Evolutionary conservation across 768 basidiomycete genomes (phyloP).

Genomic region (Cantharellus anzutake): DNA sequence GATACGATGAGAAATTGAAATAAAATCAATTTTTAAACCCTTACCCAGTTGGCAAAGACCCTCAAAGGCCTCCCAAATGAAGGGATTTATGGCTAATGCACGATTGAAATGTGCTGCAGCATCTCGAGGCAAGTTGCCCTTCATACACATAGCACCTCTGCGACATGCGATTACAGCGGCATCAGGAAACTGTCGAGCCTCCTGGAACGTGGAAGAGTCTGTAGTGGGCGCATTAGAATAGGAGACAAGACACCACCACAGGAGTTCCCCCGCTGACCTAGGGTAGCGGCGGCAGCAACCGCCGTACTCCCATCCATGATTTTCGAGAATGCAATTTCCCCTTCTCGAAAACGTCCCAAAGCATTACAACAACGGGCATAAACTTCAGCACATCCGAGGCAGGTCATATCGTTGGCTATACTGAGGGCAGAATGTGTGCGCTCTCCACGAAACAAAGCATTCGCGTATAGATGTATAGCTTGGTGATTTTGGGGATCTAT

Average conservation of each 20-base stretch:
- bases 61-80: constrained; percentile 87
- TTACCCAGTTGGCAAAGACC: constrained; percentile 64
- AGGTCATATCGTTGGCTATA: constrained; percentile 47
- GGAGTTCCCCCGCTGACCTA: background rate
- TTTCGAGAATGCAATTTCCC: constrained; percentile 17
- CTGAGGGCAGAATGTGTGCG: constrained; percentile 59
- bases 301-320: constrained; percentile 18
- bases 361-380: constrained; percentile 55
- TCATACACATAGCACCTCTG: constrained; percentile 55
- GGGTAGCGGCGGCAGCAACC: constrained; percentile 11
- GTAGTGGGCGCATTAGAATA: background rate
- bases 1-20: background rate
- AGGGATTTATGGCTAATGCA: constrained; percentile 53
- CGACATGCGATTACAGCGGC: constrained; percentile 58
- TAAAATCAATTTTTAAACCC: constrained; percentile 8
- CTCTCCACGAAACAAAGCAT: constrained; percentile 44
- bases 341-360: constrained; percentile 60
- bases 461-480: constrained; percentile 71
- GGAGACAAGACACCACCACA: background rate
- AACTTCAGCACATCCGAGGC: constrained; percentile 60
- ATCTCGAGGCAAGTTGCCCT: constrained; percentile 57
- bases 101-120: constrained; percentile 54
- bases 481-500: constrained; percentile 56
- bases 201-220: background rate
- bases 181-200: constrained; percentile 40